Evolutionary conservation across 2,329 filamentous ascomycete genomes (phyloP).

Genomic region (Phialophora chinensis): DNA sequence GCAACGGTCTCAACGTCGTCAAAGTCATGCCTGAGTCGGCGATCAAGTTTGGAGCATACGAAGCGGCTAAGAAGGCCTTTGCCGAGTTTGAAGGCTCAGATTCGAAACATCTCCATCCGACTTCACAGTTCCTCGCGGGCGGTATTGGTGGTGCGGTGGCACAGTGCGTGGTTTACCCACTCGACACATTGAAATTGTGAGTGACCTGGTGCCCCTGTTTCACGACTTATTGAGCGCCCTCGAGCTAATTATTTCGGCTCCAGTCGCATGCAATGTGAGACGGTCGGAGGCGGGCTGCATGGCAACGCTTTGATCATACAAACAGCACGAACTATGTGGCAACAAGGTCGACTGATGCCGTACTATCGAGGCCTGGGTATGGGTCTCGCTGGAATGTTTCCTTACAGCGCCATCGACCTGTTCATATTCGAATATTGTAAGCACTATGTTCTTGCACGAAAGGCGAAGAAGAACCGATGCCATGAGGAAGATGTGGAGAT

Average conservation of each 20-base stretch:
- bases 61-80: constrained; percentile 87
- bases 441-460: constrained; percentile 70
- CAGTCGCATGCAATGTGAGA: constrained; percentile 89
- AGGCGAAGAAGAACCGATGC: constrained; percentile 70
- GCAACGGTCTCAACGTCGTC: constrained; percentile 93
- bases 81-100: constrained; percentile 86
- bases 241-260: constrained; percentile 11
- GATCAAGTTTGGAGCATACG: constrained; percentile 97
- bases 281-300: constrained; percentile 80
- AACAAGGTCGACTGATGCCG: constrained; percentile 71
- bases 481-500: constrained; percentile 83
- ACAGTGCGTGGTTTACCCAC: constrained; percentile 87
- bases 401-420: constrained; percentile 95
- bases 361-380: constrained; percentile 94
- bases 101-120: constrained; percentile 75
- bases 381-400: constrained; percentile 95
- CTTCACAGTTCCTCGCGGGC: constrained; percentile 88
- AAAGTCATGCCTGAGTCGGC: constrained; percentile 99
- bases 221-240: neutral
- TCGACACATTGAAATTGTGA: constrained; percentile 72
- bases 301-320: constrained; percentile 82
- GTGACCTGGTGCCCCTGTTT: constrained; percentile 40
- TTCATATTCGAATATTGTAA: constrained; percentile 95
- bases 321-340: constrained; percentile 87
- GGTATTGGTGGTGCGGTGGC: constrained; percentile 92